A percentile compares a stretch with the other conserved stretches of the same genome.
Conservation (phyloP, 768 basidiomycete species). For the Mycena indigotica region DNA sequence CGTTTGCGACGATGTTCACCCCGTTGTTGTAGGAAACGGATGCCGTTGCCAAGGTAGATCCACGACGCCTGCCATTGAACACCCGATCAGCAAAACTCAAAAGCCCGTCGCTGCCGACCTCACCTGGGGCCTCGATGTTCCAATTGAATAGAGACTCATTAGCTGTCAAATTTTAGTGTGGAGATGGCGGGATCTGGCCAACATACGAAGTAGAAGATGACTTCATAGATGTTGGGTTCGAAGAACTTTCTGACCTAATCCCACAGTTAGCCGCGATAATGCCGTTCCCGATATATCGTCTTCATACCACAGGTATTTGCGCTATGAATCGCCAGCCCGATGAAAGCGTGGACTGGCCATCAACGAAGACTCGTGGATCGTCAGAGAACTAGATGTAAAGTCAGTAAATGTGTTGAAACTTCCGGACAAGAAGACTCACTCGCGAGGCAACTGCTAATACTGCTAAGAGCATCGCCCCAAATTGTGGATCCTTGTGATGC, state of each 20-base stretch:
- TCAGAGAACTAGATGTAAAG: conserved; percentile 45
- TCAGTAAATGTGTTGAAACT: neutral
- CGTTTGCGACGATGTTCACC: conserved; percentile 48
- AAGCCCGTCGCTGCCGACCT: neutral
- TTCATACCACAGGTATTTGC: conserved; percentile 22
- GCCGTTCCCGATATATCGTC: too few relatives aligned
- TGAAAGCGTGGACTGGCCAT: conserved; percentile 31
- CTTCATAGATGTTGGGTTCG: conserved; percentile 32
- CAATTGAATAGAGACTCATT: conserved; percentile 38
- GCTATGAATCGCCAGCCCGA: conserved; percentile 54
- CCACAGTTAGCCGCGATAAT: conserved; percentile 44
- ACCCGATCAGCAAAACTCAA: neutral
- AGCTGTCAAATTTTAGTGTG: too few relatives aligned
- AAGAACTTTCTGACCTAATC: conserved; percentile 48
- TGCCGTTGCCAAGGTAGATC: conserved; percentile 41
- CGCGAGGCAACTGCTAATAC: conserved; percentile 55
- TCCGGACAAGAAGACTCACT: conserved; percentile 37
- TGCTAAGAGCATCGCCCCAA: conserved; percentile 46
- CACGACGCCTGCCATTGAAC: conserved; percentile 47
- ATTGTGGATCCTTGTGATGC: conserved; percentile 44
- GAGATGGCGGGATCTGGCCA: too few relatives aligned
- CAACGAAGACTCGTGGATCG: conserved; percentile 45
- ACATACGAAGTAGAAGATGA: conserved; percentile 52
- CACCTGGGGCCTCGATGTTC: conserved; percentile 35
- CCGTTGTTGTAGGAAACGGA: conserved; percentile 56